Conservation (phyloP, 441 rosid species). For the Populus hybrid region DNA sequence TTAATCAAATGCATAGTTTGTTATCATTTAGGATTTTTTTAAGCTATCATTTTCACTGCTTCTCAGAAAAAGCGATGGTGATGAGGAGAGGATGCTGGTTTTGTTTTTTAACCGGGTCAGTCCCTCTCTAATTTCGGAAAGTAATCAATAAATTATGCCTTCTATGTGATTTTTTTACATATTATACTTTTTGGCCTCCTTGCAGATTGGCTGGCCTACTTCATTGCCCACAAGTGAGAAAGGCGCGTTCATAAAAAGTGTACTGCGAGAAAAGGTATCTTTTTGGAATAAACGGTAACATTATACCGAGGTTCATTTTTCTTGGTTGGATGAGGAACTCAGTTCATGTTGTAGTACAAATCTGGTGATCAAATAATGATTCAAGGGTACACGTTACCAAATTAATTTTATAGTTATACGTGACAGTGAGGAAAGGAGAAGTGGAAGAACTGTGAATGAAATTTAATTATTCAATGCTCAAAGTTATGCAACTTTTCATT, state of each 20-base stretch:
- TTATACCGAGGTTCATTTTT: background rate
- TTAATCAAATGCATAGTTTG: background rate
- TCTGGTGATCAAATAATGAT: background rate
- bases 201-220: constrained; percentile 97
- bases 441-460: too few relatives aligned
- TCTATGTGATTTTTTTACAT: constrained; percentile 8
- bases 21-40: background rate
- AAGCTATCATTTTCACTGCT: constrained; percentile 1
- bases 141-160: constrained; percentile 1
- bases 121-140: constrained; percentile 12
- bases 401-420: background rate
- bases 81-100: constrained; percentile 86
- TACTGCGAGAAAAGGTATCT: constrained; percentile 72
- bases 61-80: constrained; percentile 70
- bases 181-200: constrained; percentile 5
- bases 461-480: too few relatives aligned
- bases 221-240: constrained; percentile 89
- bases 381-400: background rate
- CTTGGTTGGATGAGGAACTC: background rate
- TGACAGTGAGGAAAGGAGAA: too few relatives aligned
- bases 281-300: background rate
- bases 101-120: constrained; percentile 73
- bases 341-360: background rate
- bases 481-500: background rate
- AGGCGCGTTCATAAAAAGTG: constrained; percentile 57